phyloP scores from a whole-genome alignment of 1,139 yeast species.

The Blastobotrys elegans region DNA sequence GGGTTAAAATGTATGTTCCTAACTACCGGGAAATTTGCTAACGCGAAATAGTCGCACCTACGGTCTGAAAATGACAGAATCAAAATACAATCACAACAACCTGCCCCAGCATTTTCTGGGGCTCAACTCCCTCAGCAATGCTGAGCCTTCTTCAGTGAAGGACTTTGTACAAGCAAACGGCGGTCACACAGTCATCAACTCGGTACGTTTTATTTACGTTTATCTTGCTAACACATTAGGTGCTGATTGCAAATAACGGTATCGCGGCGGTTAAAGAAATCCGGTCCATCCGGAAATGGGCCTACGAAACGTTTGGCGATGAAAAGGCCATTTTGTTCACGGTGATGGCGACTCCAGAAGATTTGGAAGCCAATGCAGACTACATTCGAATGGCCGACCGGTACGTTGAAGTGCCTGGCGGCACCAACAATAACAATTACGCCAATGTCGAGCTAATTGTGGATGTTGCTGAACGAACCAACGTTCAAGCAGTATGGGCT shows the following conservation, averaged over 20 bases:
- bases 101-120: slow-evolving; percentile 78
- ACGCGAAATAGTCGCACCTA: slow-evolving; percentile 1
- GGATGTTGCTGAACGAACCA: slow-evolving; percentile 93
- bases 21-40: too few relatives aligned
- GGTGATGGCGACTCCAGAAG: slow-evolving; percentile 99
- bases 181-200: slow-evolving; percentile 93
- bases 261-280: slow-evolving; percentile 98
- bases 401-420: slow-evolving; percentile 97
- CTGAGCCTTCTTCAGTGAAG: slow-evolving; percentile 70
- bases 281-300: slow-evolving; percentile 96
- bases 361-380: slow-evolving; percentile 92
- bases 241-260: slow-evolving; percentile 95
- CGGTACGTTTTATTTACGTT: too few relatives aligned
- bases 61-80: slow-evolving; percentile 9
- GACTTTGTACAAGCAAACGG: slow-evolving; percentile 81
- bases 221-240: too few relatives aligned
- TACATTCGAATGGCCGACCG: slow-evolving; percentile 99
- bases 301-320: slow-evolving; percentile 95
- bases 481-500: slow-evolving; percentile 99
- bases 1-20: too few relatives aligned
- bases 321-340: slow-evolving; percentile 91
- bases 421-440: slow-evolving; percentile 95
- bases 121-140: slow-evolving; percentile 63
- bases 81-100: slow-evolving; percentile 26
- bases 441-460: slow-evolving; percentile 97